Evolutionary conservation across 1,139 yeast genomes (phyloP), one percentile per base, ranked within the genome.

Genomic region (Saccharomyces hybrid): DNA sequence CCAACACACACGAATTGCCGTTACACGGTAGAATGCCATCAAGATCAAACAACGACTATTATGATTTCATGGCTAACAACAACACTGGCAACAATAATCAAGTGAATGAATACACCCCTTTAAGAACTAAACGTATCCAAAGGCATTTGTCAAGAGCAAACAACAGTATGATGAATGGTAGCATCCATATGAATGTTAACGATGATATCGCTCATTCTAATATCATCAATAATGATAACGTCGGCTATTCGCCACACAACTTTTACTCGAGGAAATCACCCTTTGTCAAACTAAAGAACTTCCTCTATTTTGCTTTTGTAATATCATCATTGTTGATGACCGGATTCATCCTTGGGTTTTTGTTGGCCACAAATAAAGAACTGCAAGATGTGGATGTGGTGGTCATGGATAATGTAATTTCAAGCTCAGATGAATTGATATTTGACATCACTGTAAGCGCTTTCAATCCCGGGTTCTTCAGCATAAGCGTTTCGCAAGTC

Each of bases 281-380:
- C 3, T 69, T 69, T 64, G 60, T 66, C 5, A 67, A 61, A 48
- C 54, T 73, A 19, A 80, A 77, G 58, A 79, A 78, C 48, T 78
- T 82, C 53, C 72, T 86, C 47, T 83, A 83, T 63, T 79, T 87
- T 2, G 67, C 82, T 29, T 67, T 81, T 7, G 73, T 84, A 52
- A 80, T 84, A 2, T 61, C 81, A 9, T 69, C 78, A 11, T 75
- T 86, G n/a, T 70, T 86, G 24, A 75, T 82, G 0, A 68, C 86
- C 34, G 96, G 96, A 2, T 90, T 89, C 66, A 74, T 86, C 5
- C 77, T 86, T 67, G 98, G 97, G 0, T 88, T 91, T 66, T 74
- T 89, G 4, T 74, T 91, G 54, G 97, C 97, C 0, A 85, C 96
- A 1, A 84, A 91, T 19, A 90, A 89, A 64, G 96, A 93, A 55